These are phyloP conservation scores for Eimeria tenella DNA, from an alignment of 169 alveolate species.

Conservation along the genomic window DNA sequence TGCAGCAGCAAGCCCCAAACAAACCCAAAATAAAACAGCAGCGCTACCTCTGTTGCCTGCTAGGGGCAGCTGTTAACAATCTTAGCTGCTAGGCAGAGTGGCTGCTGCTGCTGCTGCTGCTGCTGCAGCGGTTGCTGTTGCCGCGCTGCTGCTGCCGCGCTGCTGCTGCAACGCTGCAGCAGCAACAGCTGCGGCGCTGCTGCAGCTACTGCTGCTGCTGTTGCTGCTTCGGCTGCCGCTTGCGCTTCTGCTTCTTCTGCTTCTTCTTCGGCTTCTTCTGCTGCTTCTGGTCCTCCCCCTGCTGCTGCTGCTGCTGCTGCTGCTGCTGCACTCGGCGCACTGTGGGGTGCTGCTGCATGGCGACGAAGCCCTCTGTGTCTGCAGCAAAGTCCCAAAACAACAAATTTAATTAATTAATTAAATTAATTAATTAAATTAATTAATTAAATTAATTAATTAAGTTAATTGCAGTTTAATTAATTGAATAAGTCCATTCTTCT, in stretches of 20 bases:
- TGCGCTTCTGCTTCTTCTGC: neutral
- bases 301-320: constrained; percentile 8
- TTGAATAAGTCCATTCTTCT: neutral
- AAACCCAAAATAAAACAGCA: too few relatives aligned
- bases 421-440: too few relatives aligned
- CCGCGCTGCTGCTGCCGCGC: too few relatives aligned
- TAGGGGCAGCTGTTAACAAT: too few relatives aligned
- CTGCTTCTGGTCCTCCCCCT: neutral
- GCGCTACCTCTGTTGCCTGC: too few relatives aligned
- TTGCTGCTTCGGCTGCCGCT: constrained; percentile 1
- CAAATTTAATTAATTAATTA: neutral
- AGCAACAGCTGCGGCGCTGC: too few relatives aligned
- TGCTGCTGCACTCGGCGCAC: neutral
- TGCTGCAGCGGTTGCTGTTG: neutral
- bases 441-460: too few relatives aligned
- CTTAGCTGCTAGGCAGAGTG: too few relatives aligned
- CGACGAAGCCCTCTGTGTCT: neutral
- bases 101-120: too few relatives aligned
- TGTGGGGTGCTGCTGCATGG: neutral
- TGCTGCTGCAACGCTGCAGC: too few relatives aligned
- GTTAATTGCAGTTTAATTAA: neutral
- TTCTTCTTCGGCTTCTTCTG: neutral
- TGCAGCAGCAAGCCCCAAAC: too few relatives aligned
- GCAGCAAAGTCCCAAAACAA: neutral
- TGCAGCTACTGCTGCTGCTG: constrained; percentile 10